Conservation (phyloP, 345 rosid species). For the Acer negundo region DNA sequence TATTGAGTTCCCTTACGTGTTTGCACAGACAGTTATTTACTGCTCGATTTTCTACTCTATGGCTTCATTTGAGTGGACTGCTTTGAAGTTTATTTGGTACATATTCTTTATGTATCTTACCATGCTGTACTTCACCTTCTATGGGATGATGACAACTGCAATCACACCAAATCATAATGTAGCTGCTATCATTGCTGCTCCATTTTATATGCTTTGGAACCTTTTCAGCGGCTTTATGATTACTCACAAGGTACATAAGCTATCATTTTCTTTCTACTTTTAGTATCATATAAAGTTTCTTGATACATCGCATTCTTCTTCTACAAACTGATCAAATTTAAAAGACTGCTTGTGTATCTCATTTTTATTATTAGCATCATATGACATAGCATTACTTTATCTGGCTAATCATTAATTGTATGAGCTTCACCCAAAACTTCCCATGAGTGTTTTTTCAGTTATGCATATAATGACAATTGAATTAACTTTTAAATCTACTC, state of each 20-base stretch:
- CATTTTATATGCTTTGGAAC: constrained; percentile 99
- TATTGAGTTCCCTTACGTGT: constrained; percentile 93
- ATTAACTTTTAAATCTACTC: background rate
- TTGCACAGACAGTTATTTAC: constrained; percentile 74
- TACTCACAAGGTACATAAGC: constrained; percentile 72
- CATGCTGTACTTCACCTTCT: constrained; percentile 85
- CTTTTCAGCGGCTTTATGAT: constrained; percentile 98
- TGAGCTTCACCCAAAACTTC: background rate
- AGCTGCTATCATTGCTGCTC: constrained; percentile 88
- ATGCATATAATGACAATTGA: background rate
- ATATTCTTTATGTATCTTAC: constrained; percentile 90
- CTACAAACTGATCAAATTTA: background rate
- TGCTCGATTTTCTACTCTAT: constrained; percentile 81
- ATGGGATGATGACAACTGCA: constrained; percentile 99
- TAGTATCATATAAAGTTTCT: background rate
- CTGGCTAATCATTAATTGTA: background rate
- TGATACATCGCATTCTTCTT: background rate
- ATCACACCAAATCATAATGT: constrained; percentile 95
- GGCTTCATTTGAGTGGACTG: constrained; percentile 89
- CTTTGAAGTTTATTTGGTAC: constrained; percentile 86
- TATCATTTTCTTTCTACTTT: background rate
- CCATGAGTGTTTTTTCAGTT: background rate
- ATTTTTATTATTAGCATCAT: background rate
- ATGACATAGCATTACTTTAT: background rate
- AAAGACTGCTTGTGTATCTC: background rate